These are phyloP conservation scores for Linum lewisii DNA, from an alignment of 345 rosid species.

Conservation along the genomic window DNA sequence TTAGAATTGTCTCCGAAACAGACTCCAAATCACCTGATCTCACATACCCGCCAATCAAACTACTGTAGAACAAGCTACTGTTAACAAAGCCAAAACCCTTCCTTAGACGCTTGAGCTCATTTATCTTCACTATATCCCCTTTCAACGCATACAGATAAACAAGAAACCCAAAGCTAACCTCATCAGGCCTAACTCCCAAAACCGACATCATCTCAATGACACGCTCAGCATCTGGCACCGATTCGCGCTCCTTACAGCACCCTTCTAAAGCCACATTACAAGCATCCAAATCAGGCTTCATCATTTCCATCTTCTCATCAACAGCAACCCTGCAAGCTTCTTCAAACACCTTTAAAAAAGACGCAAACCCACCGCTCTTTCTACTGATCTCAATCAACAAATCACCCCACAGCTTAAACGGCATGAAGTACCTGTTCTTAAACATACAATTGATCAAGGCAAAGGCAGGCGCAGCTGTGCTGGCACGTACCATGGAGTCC, in stretches of 20 bases:
- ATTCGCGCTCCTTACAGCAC: conserved; percentile 49
- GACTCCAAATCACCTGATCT: conserved; percentile 47
- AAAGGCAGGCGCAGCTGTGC: conserved; percentile 64
- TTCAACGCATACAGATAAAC: conserved; percentile 76
- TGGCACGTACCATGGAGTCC: conserved; percentile 47
- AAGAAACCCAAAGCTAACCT: conserved; percentile 64
- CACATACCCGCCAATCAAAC: conserved; percentile 66
- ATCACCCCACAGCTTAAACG: conserved; percentile 68
- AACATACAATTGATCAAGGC: conserved; percentile 69
- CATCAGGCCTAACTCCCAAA: conserved; percentile 65
- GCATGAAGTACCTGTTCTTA: conserved; percentile 71
- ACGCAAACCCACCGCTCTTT: conserved; percentile 31
- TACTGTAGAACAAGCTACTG: conserved; percentile 31
- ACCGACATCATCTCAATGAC: conserved; percentile 63
- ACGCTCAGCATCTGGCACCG: conserved; percentile 53
- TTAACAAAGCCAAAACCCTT: conserved; percentile 42
- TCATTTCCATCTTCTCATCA: conserved; percentile 59
- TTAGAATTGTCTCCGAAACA: conserved; percentile 35
- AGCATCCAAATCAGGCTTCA: conserved; percentile 67
- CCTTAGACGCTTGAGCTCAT: conserved; percentile 55
- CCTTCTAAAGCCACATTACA: conserved; percentile 74
- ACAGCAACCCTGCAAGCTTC: conserved; percentile 62
- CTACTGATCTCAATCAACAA: conserved; percentile 46
- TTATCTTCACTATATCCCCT: conserved; percentile 53
- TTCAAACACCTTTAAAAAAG: conserved; percentile 54